These are phyloP conservation scores for Dipodascus geniculatus DNA, from an alignment of 805 yeast genomes.

Conservation along the genomic window DNA sequence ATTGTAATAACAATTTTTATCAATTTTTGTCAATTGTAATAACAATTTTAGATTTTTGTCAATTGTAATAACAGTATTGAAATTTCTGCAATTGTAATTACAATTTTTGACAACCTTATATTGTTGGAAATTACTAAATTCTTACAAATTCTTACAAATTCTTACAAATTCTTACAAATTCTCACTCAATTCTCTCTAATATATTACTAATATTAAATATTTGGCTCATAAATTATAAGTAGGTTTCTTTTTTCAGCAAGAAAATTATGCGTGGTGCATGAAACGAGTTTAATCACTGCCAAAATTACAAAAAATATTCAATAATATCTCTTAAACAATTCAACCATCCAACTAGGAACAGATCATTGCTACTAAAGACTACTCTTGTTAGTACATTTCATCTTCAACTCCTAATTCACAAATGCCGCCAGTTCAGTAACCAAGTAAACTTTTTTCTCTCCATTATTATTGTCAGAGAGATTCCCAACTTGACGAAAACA, in stretches of 20 bases:
- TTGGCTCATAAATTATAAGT: neutral
- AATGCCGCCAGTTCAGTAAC: neutral
- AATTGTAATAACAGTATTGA: too few relatives aligned
- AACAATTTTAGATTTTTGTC: too few relatives aligned
- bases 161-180: too few relatives aligned
- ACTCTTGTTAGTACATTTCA: too few relatives aligned
- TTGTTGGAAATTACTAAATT: too few relatives aligned
- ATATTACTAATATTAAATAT: neutral
- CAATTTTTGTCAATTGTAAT: too few relatives aligned
- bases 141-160: too few relatives aligned
- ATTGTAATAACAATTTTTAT: too few relatives aligned
- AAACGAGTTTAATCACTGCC: neutral
- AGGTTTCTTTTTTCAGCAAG: slow-evolving; percentile 2
- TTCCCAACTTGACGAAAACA: slow-evolving; percentile 1
- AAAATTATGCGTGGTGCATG: slow-evolving; percentile 1
- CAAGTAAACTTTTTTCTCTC: neutral
- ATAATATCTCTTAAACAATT: neutral
- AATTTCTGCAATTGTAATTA: too few relatives aligned
- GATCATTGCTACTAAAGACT: too few relatives aligned
- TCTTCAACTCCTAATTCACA: too few relatives aligned
- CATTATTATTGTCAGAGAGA: slow-evolving; percentile 1
- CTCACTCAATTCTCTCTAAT: neutral
- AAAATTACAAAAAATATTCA: neutral
- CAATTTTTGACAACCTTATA: too few relatives aligned
- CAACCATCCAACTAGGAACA: neutral